Evolutionary conservation across 2,329 filamentous ascomycete species (phyloP).

Genomic region (Dothiorella sarmentorum): DNA sequence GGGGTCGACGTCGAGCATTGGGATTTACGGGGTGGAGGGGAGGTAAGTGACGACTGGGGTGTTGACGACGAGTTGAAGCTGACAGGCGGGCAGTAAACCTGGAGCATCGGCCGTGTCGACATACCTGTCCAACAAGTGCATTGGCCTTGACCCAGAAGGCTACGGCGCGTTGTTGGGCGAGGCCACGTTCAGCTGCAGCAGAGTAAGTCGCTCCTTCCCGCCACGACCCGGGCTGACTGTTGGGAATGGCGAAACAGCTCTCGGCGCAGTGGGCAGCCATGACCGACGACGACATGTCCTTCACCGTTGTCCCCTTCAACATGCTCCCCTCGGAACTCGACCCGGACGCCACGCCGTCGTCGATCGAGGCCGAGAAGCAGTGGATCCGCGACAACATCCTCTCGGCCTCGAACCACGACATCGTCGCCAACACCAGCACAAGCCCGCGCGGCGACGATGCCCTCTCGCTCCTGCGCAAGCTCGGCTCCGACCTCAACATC

Average conservation of each 20-base stretch:
- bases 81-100: slow-evolving; percentile 37
- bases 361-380: slow-evolving; percentile 37
- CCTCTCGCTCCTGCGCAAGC: slow-evolving; percentile 38
- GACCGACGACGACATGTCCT: slow-evolving; percentile 32
- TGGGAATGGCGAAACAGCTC: slow-evolving; percentile 18
- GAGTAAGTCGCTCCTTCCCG: slow-evolving; percentile 26
- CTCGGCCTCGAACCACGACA: slow-evolving; percentile 35
- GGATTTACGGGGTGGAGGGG: slow-evolving; percentile 46
- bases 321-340: slow-evolving; percentile 38
- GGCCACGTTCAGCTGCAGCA: slow-evolving; percentile 44
- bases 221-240: not conserved
- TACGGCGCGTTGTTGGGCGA: slow-evolving; percentile 45
- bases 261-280: slow-evolving; percentile 44
- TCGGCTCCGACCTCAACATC: slow-evolving; percentile 50
- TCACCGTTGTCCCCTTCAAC: slow-evolving; percentile 45
- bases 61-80: too few species aligned
- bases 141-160: slow-evolving; percentile 41
- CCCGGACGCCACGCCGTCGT: slow-evolving; percentile 23
- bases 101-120: slow-evolving; percentile 46
- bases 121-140: slow-evolving; percentile 45
- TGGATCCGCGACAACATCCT: slow-evolving; percentile 42
- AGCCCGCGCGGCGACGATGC: slow-evolving; percentile 31
- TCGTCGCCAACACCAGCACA: slow-evolving; percentile 30
- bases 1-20: slow-evolving; percentile 41
- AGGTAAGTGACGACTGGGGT: slow-evolving; percentile 33